Conservation (phyloP, 139 green algal genomes). For the Haematococcus sp. region DNA sequence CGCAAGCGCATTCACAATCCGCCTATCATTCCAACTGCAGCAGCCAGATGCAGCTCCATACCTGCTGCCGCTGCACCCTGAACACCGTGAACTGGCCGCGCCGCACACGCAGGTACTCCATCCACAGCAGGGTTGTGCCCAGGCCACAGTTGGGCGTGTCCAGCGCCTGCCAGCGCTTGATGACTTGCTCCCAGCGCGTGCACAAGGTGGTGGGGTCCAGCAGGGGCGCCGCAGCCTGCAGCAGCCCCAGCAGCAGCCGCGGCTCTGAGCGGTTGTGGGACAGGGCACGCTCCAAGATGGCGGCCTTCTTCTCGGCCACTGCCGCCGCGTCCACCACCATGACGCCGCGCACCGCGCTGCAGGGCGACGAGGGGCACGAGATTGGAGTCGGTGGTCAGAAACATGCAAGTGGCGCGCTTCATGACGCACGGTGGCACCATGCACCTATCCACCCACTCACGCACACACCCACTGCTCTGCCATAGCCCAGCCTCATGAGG, state of each 20-base stretch:
- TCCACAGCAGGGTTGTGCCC: neutral
- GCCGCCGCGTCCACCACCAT: conserved; percentile 27
- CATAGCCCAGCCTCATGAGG: too few relatives aligned
- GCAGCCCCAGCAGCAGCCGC: conserved; percentile 27
- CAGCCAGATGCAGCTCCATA: neutral
- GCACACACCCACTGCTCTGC: too few relatives aligned
- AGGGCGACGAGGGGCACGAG: neutral
- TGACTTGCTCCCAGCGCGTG: conserved; percentile 12
- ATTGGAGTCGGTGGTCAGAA: too few relatives aligned
- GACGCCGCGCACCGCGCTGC: conserved; percentile 5
- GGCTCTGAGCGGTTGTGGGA: conserved; percentile 61
- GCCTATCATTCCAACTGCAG: neutral
- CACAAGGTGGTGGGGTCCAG: conserved; percentile 3
- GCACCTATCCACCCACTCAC: too few relatives aligned
- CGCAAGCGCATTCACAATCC: neutral
- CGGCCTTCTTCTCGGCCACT: conserved; percentile 73
- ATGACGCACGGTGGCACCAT: too few relatives aligned
- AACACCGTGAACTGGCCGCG: conserved; percentile 8
- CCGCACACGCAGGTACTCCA: conserved; percentile 4
- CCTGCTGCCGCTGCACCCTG: conserved; percentile 22
- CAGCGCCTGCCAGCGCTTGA: neutral
- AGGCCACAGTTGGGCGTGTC: neutral
- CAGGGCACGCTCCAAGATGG: conserved; percentile 68
- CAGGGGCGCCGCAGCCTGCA: conserved; percentile 13
- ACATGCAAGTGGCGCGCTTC: too few relatives aligned